These are phyloP conservation scores for Sclerotinia borealis DNA, from an alignment of 2,329 filamentous ascomycete species.

Conservation along the genomic window DNA sequence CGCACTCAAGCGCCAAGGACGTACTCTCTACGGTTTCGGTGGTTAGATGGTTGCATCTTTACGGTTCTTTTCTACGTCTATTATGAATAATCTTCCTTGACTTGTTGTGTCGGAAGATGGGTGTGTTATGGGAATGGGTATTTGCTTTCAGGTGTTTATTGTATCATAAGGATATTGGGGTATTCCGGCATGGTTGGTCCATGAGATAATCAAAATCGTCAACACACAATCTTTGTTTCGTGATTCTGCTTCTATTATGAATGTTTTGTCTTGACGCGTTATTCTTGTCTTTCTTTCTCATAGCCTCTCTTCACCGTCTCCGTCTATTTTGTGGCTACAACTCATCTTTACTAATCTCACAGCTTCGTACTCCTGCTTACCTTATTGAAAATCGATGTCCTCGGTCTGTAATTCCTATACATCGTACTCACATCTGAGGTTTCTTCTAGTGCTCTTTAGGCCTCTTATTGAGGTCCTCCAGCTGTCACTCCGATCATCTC, in stretches of 20 bases:
- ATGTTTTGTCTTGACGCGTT: not conserved
- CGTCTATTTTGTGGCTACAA: too few species aligned
- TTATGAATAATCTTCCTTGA: conserved; percentile 27
- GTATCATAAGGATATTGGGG: conserved; percentile 29
- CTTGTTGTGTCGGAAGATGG: conserved; percentile 17
- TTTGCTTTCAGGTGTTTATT: conserved; percentile 28
- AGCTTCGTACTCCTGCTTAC: too few species aligned
- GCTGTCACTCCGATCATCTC: too few species aligned
- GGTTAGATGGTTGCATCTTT: conserved; percentile 39
- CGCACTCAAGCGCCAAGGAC: conserved; percentile 60
- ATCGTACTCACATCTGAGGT: too few species aligned
- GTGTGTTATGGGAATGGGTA: conserved; percentile 25
- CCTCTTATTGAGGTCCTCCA: too few species aligned
- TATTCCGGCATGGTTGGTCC: conserved; percentile 23
- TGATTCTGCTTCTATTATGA: not conserved
- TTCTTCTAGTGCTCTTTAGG: too few species aligned
- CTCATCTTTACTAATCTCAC: too few species aligned
- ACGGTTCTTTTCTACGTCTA: conserved; percentile 20
- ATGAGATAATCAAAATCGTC: conserved; percentile 22
- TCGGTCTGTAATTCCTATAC: too few species aligned
- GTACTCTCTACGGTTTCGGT: conserved; percentile 63
- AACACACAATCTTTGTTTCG: not conserved
- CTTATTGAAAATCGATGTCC: too few species aligned
- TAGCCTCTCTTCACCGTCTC: too few species aligned
- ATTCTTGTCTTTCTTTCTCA: too few species aligned